Evolutionary conservation across 2,329 filamentous ascomycete genomes (phyloP).

Genomic region (Trichoderma atrobrunneum): DNA sequence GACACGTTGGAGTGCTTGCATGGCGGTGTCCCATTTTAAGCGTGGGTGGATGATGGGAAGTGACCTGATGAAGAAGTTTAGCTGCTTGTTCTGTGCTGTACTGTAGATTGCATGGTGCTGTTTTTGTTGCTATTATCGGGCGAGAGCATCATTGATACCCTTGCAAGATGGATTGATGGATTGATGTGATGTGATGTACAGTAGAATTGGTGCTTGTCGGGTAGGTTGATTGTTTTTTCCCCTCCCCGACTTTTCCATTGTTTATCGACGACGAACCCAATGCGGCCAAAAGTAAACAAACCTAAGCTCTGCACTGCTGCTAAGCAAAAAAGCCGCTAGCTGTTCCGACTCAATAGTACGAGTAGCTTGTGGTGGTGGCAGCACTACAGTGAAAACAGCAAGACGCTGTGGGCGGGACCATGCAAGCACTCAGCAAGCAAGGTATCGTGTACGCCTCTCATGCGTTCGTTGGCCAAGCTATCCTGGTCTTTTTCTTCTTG

Average conservation of each 20-base stretch:
- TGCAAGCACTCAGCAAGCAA: conserved; percentile 19
- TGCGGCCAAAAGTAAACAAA: conserved; percentile 16
- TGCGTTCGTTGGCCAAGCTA: conserved; percentile 14
- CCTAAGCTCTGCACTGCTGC: background rate
- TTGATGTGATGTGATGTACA: background rate
- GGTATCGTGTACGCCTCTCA: conserved; percentile 18
- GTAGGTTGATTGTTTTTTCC: background rate
- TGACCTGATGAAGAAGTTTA: background rate
- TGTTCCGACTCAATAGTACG: background rate
- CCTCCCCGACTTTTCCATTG: background rate
- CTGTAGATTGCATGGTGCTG: background rate
- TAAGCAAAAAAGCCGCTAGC: background rate
- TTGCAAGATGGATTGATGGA: background rate
- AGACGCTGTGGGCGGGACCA: conserved; percentile 23
- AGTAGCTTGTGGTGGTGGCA: background rate
- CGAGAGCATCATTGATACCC: background rate
- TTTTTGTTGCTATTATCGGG: background rate
- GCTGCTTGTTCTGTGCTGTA: background rate
- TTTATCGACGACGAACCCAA: conserved; percentile 7
- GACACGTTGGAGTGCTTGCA: conserved; percentile 18
- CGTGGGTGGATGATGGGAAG: background rate
- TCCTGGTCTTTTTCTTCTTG: background rate
- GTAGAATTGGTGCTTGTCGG: background rate
- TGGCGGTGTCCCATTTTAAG: background rate
- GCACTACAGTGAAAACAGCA: conserved; percentile 7